These are phyloP conservation scores for Ceratobasidium sp. DNA, from an alignment of 1,284 basidiomycete species.

Conservation along the genomic window DNA sequence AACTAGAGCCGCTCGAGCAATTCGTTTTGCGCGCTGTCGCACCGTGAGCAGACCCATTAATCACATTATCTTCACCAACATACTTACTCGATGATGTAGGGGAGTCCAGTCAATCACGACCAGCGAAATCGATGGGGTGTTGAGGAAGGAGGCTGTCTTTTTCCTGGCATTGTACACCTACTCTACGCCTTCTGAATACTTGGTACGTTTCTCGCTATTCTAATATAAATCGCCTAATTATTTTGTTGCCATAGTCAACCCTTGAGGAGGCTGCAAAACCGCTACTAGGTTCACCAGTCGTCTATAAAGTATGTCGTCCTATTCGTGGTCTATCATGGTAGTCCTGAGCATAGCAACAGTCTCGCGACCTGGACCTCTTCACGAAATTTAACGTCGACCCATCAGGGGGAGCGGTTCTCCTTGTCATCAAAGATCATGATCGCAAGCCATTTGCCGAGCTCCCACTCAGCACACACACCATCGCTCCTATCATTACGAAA, in stretches of 20 bases:
- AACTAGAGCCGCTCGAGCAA: slow-evolving; percentile 73
- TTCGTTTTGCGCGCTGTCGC: slow-evolving; percentile 80
- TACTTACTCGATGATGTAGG: slow-evolving; percentile 54
- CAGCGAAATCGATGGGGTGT: slow-evolving; percentile 63
- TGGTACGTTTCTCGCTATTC: slow-evolving; percentile 51
- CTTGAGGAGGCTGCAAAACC: slow-evolving; percentile 65
- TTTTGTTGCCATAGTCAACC: slow-evolving; percentile 57
- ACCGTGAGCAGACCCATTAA: slow-evolving; percentile 62
- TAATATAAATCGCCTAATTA: not conserved
- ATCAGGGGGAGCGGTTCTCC: slow-evolving; percentile 66
- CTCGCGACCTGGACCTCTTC: slow-evolving; percentile 63
- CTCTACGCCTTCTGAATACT: slow-evolving; percentile 56
- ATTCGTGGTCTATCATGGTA: slow-evolving; percentile 59
- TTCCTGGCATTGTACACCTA: slow-evolving; percentile 80
- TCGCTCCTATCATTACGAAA: slow-evolving; percentile 51
- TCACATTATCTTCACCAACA: not conserved
- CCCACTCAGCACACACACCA: slow-evolving; percentile 51
- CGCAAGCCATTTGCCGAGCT: slow-evolving; percentile 52
- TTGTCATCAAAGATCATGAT: slow-evolving; percentile 80
- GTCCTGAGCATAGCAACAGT: slow-evolving; percentile 50
- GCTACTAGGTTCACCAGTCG: slow-evolving; percentile 77
- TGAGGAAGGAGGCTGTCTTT: slow-evolving; percentile 72
- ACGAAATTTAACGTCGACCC: slow-evolving; percentile 67
- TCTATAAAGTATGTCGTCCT: slow-evolving; percentile 63
- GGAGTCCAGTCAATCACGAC: slow-evolving; percentile 64